These are phyloP conservation scores for Schizothecium vesticola DNA, from an alignment of 495 filamentous ascomycete species.

Conservation along the genomic window DNA sequence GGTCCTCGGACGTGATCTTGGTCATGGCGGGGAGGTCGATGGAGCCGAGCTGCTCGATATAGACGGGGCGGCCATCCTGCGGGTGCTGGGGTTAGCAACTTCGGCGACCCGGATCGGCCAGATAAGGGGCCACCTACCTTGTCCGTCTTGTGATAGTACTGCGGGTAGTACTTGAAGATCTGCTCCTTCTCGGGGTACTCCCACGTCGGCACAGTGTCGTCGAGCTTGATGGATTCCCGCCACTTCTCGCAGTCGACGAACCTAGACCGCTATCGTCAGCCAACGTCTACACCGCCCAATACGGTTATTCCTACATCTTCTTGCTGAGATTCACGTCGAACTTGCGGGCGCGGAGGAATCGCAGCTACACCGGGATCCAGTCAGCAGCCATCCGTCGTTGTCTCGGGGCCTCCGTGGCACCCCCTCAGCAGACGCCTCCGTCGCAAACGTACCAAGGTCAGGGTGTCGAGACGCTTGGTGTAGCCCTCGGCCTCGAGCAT, in stretches of 20 bases:
- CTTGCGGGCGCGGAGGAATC: constrained; percentile 90
- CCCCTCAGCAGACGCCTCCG: too few species aligned
- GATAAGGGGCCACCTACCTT: constrained; percentile 54
- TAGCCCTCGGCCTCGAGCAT: constrained; percentile 80
- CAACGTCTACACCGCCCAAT: background rate
- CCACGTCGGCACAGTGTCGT: constrained; percentile 74
- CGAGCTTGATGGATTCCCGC: constrained; percentile 75
- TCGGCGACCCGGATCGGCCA: background rate
- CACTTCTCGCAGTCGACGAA: constrained; percentile 88
- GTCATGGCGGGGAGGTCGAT: constrained; percentile 87
- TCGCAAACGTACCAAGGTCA: constrained; percentile 64
- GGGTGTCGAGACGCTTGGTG: constrained; percentile 80
- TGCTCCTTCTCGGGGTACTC: constrained; percentile 82
- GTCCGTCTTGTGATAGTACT: constrained; percentile 99
- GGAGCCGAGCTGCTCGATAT: constrained; percentile 93
- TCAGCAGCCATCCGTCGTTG: constrained; percentile 9
- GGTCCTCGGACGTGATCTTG: constrained; percentile 79
- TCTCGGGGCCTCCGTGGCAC: background rate
- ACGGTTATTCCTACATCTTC: constrained; percentile 62
- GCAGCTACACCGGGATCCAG: constrained; percentile 48
- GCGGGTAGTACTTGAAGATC: constrained; percentile 90
- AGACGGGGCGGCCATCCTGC: constrained; percentile 92
- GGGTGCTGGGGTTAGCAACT: constrained; percentile 3
- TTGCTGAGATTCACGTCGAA: constrained; percentile 82
- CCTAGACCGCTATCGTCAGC: constrained; percentile 47